phyloP scores from a whole-genome alignment of 352 stramenopile species.

The Thalassiosira delicatula region DNA sequence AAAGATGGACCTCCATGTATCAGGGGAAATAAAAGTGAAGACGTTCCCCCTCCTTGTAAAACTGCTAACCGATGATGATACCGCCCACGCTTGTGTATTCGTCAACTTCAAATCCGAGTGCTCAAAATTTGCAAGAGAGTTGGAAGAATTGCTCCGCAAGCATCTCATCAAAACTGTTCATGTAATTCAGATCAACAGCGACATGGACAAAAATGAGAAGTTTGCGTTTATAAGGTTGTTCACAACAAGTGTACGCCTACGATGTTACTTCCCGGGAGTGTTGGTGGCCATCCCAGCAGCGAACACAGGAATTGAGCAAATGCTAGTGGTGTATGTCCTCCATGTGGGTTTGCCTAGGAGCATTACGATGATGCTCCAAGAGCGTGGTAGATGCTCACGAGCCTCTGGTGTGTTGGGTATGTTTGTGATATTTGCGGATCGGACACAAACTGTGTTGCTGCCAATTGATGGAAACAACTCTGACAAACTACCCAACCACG shows the following conservation, averaged over 20 bases:
- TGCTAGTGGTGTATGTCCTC: not conserved
- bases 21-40: not conserved
- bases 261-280: not conserved
- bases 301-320: not conserved
- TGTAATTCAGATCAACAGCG: not conserved
- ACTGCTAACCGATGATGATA: not conserved
- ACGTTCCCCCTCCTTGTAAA: not conserved
- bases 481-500: no score
- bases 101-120: not conserved
- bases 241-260: not conserved
- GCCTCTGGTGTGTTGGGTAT: no score
- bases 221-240: not conserved
- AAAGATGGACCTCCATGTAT: not conserved
- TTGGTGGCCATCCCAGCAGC: not conserved
- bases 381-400: no score
- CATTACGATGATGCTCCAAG: not conserved
- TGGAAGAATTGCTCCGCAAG: not conserved
- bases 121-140: not conserved
- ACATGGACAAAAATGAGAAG: not conserved
- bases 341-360: not conserved
- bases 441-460: not conserved
- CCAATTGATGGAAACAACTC: not conserved
- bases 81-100: not conserved
- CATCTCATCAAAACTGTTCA: not conserved
- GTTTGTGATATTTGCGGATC: no score